Evolutionary conservation across 169 alveolate genomes (phyloP).

Genomic region (Eimeria sp.): DNA sequence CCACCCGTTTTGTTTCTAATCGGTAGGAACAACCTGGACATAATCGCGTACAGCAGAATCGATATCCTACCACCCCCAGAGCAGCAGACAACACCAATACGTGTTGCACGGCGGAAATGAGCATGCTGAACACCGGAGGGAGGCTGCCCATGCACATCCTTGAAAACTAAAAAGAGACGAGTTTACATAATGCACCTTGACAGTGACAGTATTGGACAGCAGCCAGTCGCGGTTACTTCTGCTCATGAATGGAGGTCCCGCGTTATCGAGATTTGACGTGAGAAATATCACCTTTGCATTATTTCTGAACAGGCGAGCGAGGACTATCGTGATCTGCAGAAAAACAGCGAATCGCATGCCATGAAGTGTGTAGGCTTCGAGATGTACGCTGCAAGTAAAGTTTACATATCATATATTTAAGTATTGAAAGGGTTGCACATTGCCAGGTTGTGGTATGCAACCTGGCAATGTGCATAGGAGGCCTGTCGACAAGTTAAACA

Average conservation of each 20-base stretch:
- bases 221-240: conserved; percentile 2
- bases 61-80: background rate
- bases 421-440: background rate
- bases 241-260: conserved; percentile 52
- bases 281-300: conserved; percentile 1
- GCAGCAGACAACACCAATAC: background rate
- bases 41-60: conserved; percentile 24
- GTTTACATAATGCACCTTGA: background rate
- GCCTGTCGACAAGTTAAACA: background rate
- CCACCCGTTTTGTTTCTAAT: conserved; percentile 16
- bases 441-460: no score
- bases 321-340: conserved; percentile 37
- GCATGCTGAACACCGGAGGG: background rate
- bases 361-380: background rate
- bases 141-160: background rate
- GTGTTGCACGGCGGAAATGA: background rate
- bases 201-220: background rate
- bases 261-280: background rate
- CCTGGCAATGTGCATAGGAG: no score
- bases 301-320: conserved; percentile 5
- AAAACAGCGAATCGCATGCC: background rate
- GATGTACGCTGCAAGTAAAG: no score
- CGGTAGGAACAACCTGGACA: background rate
- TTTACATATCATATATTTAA: no score
- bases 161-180: background rate